Conservation (phyloP, 2,329 filamentous ascomycete genomes). For the Microcyclospora pomicola region DNA sequence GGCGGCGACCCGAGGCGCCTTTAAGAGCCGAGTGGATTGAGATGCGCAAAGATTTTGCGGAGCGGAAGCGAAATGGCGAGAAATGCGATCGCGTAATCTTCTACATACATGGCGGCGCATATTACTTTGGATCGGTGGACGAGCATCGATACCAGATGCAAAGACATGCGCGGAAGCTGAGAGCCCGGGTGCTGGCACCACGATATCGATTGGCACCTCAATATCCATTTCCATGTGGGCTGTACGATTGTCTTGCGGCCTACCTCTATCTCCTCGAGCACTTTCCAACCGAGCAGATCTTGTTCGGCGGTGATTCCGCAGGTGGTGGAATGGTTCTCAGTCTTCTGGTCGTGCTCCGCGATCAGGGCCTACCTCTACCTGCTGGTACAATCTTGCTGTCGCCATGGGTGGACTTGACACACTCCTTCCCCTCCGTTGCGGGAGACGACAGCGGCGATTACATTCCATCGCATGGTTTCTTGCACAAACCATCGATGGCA, state of each 20-base stretch:
- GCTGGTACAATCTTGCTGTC: slow-evolving; percentile 84
- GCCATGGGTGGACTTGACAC: slow-evolving; percentile 90
- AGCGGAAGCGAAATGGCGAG: slow-evolving; percentile 43
- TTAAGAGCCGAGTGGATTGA: slow-evolving; percentile 90
- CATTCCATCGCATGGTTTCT: slow-evolving; percentile 74
- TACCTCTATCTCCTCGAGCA: slow-evolving; percentile 70
- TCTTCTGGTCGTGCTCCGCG: slow-evolving; percentile 66
- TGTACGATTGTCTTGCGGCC: slow-evolving; percentile 78
- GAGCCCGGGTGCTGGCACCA: slow-evolving; percentile 74
- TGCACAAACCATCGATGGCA: slow-evolving; percentile 74
- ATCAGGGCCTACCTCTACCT: slow-evolving; percentile 69
- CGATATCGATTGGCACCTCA: slow-evolving; percentile 81
- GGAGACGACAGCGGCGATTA: slow-evolving; percentile 66
- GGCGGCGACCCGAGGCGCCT: slow-evolving; percentile 53
- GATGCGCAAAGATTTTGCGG: slow-evolving; percentile 70
- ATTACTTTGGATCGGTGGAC: slow-evolving; percentile 90
- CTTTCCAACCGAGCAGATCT: slow-evolving; percentile 67
- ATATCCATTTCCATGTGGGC: slow-evolving; percentile 85
- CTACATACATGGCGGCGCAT: slow-evolving; percentile 87
- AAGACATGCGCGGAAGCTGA: slow-evolving; percentile 83
- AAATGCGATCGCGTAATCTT: slow-evolving; percentile 67
- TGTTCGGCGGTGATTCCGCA: slow-evolving; percentile 84
- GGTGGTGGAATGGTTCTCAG: slow-evolving; percentile 79
- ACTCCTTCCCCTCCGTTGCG: slow-evolving; percentile 85
- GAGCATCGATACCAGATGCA: slow-evolving; percentile 98